Evolutionary conservation across 176 grass and related monocot genomes (phyloP).

Genomic region (Triticum urartu): DNA sequence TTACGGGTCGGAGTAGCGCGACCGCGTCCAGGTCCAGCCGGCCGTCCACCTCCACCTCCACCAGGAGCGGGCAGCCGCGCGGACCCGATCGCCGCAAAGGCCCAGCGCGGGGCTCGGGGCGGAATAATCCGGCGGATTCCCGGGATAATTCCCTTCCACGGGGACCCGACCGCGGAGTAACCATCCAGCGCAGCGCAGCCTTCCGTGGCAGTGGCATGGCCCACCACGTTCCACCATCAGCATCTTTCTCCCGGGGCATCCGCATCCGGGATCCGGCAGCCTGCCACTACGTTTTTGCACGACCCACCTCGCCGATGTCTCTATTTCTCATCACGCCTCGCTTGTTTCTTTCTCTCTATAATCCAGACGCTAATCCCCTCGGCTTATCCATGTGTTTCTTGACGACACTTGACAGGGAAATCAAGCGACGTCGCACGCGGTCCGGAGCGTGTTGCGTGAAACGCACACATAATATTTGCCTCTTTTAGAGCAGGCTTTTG

Average conservation of each 20-base stretch:
- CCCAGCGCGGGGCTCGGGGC: neutral
- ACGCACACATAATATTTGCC: too few relatives aligned
- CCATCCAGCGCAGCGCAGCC: slow-evolving; percentile 1
- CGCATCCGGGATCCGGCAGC: neutral
- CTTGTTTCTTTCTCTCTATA: neutral
- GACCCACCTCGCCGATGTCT: fast-evolving
- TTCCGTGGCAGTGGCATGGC: neutral
- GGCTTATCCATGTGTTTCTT: neutral
- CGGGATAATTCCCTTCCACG: neutral
- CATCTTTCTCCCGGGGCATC: neutral
- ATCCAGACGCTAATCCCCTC: too few relatives aligned
- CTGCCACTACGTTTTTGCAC: neutral
- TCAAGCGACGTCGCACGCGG: neutral
- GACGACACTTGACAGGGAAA: neutral
- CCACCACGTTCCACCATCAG: neutral
- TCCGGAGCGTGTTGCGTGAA: too few relatives aligned
- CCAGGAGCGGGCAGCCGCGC: too few relatives aligned
- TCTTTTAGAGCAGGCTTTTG: too few relatives aligned
- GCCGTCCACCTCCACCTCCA: too few relatives aligned
- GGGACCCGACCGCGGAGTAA: neutral
- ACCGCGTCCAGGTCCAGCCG: too few relatives aligned
- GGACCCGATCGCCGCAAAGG: too few relatives aligned
- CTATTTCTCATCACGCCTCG: neutral
- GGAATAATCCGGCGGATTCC: slow-evolving; percentile 5
- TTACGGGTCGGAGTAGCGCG: too few relatives aligned